Percentiles rank a stretch among this genome's conserved stretches.
phyloP scores from a whole-genome alignment of 441 rosid genomes.

The Erysimum cheiri region DNA sequence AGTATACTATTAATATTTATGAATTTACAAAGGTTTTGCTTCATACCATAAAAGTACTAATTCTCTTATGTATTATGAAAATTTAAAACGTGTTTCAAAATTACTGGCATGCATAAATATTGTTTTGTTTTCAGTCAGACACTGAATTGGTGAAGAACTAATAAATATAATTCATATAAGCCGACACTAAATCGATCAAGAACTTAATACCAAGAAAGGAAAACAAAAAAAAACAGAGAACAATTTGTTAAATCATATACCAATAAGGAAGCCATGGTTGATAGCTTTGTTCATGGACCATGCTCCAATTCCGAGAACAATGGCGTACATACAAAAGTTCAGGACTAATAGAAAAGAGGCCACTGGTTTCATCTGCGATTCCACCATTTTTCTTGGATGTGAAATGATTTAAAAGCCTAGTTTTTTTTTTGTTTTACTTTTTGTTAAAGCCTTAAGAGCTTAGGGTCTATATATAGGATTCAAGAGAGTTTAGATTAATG shows the following conservation, averaged over 20 bases:
- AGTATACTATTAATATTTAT: neutral
- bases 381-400: constrained; percentile 52
- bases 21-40: neutral
- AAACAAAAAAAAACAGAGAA: neutral
- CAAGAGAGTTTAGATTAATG: constrained; percentile 29
- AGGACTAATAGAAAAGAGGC: constrained; percentile 73
- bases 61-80: neutral
- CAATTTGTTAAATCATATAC: constrained; percentile 44
- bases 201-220: neutral
- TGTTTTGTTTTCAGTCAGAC: neutral
- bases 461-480: constrained; percentile 38
- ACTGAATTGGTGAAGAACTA: neutral
- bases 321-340: constrained; percentile 79
- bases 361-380: constrained; percentile 55
- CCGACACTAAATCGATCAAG: neutral
- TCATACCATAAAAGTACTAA: neutral
- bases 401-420: constrained; percentile 13
- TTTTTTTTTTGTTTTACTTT: neutral
- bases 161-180: neutral
- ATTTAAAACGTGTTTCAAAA: neutral
- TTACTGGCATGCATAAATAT: neutral
- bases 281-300: constrained; percentile 93
- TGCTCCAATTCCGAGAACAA: constrained; percentile 79
- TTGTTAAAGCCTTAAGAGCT: constrained; percentile 11
- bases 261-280: constrained; percentile 78